A percentile compares a stretch with the other conserved stretches of the same genome.
Conservation (phyloP, 2,329 filamentous ascomycete species). For the Ophiostoma sp. region DNA sequence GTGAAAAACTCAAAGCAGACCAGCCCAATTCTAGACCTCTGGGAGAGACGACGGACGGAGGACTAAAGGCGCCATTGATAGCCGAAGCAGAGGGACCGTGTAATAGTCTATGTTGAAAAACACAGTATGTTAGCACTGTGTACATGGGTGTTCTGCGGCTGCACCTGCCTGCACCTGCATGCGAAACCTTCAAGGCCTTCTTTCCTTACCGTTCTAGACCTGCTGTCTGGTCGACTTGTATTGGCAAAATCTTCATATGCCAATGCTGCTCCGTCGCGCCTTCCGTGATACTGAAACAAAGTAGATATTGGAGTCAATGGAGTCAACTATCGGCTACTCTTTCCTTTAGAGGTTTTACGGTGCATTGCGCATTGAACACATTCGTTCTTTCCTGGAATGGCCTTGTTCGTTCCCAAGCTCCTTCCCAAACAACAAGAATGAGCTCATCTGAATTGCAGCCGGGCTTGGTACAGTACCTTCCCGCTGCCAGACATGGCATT, state of each 20-base stretch:
- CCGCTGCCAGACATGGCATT: not conserved
- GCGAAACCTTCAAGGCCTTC: slow-evolving; percentile 15
- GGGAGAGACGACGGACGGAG: too few relatives aligned
- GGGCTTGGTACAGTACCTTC: not conserved
- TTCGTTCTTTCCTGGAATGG: too few relatives aligned
- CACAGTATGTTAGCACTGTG: not conserved
- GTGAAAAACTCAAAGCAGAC: not conserved
- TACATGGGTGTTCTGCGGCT: not conserved
- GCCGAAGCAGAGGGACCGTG: not conserved
- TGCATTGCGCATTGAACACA: not conserved
- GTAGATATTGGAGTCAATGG: not conserved
- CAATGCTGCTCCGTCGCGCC: not conserved
- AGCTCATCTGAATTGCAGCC: not conserved
- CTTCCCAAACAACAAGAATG: not conserved
- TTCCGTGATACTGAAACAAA: not conserved
- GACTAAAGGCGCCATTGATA: not conserved
- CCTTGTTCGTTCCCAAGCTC: not conserved
- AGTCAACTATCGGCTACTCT: not conserved
- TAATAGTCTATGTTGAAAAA: not conserved
- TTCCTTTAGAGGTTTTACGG: not conserved
- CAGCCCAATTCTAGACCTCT: not conserved
- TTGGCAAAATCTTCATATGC: not conserved
- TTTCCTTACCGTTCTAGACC: slow-evolving; percentile 21
- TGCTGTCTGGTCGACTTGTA: not conserved
- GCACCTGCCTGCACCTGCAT: not conserved